phyloP scores from a whole-genome alignment of 2,329 filamentous ascomycete genomes.

The Sporothrix mexicana region DNA sequence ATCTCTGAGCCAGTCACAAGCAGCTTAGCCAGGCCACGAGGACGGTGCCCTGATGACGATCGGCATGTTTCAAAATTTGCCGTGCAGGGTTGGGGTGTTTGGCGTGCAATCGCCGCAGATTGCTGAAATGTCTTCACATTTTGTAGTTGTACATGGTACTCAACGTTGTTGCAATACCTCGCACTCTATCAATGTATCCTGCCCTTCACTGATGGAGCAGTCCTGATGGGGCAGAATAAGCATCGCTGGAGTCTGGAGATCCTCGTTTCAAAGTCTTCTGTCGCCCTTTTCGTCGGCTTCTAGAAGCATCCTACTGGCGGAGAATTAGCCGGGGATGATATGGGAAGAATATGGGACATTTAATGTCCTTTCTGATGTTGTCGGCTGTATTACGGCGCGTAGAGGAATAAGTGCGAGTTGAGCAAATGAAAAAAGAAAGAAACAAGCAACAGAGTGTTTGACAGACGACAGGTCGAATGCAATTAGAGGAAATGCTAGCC shows the following conservation, averaged over 20 bases:
- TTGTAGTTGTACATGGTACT: neutral
- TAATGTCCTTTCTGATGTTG: neutral
- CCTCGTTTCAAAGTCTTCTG: slow-evolving; percentile 18
- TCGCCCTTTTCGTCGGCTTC: neutral
- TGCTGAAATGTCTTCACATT: neutral
- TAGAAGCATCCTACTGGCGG: slow-evolving; percentile 14
- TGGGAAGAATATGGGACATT: neutral
- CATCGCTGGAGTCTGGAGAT: neutral
- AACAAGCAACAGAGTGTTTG: neutral
- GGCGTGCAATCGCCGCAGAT: neutral
- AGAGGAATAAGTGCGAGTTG: neutral
- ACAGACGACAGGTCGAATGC: too few species aligned
- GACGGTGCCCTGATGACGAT: slow-evolving; percentile 19
- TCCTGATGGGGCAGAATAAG: neutral
- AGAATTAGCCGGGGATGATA: neutral
- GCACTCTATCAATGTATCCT: too few species aligned
- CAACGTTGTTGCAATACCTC: too few species aligned
- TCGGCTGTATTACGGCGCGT: neutral
- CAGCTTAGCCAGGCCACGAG: slow-evolving; percentile 1
- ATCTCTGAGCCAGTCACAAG: neutral
- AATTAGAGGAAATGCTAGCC: too few species aligned
- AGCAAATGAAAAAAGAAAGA: neutral
- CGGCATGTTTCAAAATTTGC: slow-evolving; percentile 25
- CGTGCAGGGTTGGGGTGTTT: slow-evolving; percentile 16
- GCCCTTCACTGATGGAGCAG: neutral